A percentile compares a stretch with the other conserved stretches of the same genome.
phyloP scores from a whole-genome alignment of 164 flowering plant genomes.

The Vitis rupestris region DNA sequence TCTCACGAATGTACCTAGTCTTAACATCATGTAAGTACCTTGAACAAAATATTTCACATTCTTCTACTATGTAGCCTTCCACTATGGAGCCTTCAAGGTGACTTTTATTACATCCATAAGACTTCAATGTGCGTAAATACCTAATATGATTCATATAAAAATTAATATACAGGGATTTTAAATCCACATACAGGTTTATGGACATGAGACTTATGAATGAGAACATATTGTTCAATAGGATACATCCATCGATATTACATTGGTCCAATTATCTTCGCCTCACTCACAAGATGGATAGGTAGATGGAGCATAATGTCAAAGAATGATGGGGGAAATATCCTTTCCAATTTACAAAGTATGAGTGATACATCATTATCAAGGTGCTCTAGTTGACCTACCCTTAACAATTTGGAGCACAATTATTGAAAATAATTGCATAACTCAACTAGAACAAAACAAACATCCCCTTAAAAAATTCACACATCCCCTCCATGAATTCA shows the following conservation, averaged over 20 bases:
- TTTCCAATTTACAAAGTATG: slow-evolving; percentile 10
- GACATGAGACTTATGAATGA: background rate
- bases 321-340: slow-evolving; percentile 13
- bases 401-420: slow-evolving; percentile 9
- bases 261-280: slow-evolving; percentile 10
- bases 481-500: background rate
- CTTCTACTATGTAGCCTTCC: slow-evolving; percentile 9
- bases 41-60: slow-evolving; percentile 17
- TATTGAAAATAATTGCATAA: background rate
- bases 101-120: slow-evolving; percentile 5
- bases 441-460: too few relatives aligned
- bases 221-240: background rate
- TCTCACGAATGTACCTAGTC: too few relatives aligned
- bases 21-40: background rate
- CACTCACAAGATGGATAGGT: slow-evolving; percentile 6
- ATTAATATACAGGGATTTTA: background rate
- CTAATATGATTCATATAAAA: background rate
- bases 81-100: slow-evolving; percentile 12
- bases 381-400: background rate
- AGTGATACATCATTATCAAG: background rate
- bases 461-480: too few relatives aligned
- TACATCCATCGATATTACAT: slow-evolving; percentile 18
- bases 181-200: background rate
- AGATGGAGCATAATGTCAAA: slow-evolving; percentile 19
- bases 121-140: background rate